Evolutionary conservation across 768 basidiomycete species (phyloP).

Genomic region (Macrolepiota dolichaula): DNA sequence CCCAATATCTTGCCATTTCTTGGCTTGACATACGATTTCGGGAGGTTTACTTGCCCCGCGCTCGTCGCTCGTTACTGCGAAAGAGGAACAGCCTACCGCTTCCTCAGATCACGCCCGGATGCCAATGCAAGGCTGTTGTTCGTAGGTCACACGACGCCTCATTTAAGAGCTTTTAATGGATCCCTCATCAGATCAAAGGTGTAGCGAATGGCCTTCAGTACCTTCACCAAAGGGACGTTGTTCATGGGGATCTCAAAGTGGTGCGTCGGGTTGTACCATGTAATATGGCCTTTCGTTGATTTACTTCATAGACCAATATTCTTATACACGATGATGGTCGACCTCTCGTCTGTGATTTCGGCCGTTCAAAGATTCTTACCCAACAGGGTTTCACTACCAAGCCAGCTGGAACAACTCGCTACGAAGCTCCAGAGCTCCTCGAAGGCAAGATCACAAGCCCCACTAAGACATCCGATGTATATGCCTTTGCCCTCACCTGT

Average conservation of each 20-base stretch:
- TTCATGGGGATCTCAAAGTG: constrained; percentile 8
- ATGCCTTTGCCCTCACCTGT: constrained; percentile 15
- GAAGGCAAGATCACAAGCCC: neutral
- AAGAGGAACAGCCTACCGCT: neutral
- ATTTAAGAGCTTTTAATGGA: neutral
- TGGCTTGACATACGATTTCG: constrained; percentile 9
- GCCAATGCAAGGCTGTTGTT: neutral
- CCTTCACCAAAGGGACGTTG: neutral
- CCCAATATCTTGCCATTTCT: constrained; percentile 18
- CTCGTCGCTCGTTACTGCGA: constrained; percentile 4
- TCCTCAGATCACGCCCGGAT: neutral
- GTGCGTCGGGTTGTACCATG: neutral
- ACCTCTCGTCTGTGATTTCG: constrained; percentile 5
- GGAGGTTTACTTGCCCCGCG: neutral
- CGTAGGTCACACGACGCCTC: neutral
- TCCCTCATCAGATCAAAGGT: neutral
- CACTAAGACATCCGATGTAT: constrained; percentile 17
- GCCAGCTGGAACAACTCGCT: neutral
- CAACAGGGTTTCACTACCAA: neutral
- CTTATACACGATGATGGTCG: neutral
- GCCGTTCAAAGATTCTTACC: neutral
- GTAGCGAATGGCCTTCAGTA: neutral
- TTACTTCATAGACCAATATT: neutral
- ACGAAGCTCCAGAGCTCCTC: constrained; percentile 7
- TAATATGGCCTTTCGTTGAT: neutral